These are phyloP conservation scores for Sarocladium brachiariae DNA, from an alignment of 2,329 filamentous ascomycete species.

Conservation along the genomic window DNA sequence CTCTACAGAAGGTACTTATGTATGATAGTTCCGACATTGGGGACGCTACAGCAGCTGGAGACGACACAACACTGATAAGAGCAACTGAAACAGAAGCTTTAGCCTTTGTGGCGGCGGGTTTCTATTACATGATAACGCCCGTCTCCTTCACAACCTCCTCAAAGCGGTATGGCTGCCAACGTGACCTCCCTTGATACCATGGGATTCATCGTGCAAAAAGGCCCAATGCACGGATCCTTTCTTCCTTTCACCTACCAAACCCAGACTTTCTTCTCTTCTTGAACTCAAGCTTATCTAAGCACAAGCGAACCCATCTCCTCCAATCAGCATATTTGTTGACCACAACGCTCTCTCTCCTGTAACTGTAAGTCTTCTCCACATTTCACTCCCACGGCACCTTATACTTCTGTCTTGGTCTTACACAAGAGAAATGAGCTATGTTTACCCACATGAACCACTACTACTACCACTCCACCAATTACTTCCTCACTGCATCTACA, in stretches of 20 bases:
- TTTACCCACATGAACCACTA: neutral
- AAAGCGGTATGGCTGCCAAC: conserved; percentile 7
- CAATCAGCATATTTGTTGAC: neutral
- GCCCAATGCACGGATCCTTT: neutral
- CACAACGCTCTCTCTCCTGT: neutral
- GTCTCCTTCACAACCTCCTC: conserved; percentile 3
- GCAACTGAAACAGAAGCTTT: neutral
- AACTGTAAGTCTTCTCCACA: conserved; percentile 4
- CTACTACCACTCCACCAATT: neutral
- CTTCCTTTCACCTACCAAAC: neutral
- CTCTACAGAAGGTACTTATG: too few species aligned
- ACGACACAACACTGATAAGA: neutral
- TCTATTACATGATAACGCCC: conserved; percentile 2
- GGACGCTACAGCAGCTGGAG: neutral
- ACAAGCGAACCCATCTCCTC: neutral
- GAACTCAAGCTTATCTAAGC: neutral
- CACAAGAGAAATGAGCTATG: neutral
- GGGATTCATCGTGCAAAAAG: neutral
- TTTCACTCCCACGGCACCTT: conserved; percentile 4
- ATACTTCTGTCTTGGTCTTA: neutral
- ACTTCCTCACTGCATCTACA: neutral
- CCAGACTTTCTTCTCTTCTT: neutral
- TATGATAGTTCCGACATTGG: too few species aligned
- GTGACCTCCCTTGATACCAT: neutral
- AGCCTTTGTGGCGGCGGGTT: neutral